These are phyloP conservation scores for Entonaema liquescens DNA, from an alignment of 495 filamentous ascomycete genomes.

Conservation along the genomic window DNA sequence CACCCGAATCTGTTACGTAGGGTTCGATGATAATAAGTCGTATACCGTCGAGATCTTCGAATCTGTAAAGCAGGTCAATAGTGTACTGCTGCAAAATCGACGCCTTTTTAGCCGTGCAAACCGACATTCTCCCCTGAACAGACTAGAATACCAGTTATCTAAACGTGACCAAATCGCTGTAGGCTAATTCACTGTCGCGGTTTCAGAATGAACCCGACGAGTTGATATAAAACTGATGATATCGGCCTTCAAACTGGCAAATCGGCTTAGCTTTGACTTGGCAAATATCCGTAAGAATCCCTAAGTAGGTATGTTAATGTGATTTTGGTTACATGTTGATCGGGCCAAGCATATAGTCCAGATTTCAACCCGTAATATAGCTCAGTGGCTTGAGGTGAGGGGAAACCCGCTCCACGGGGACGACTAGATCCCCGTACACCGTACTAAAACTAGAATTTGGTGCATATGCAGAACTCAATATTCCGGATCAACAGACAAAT, in stretches of 20 bases:
- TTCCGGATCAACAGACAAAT: slow-evolving; percentile 32
- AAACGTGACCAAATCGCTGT: neutral
- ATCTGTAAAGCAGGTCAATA: neutral
- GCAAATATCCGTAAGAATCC: neutral
- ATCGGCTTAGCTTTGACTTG: neutral
- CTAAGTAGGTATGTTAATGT: neutral
- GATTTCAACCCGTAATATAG: neutral
- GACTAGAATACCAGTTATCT: neutral
- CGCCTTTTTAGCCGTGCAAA: neutral
- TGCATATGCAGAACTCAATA: slow-evolving; percentile 39
- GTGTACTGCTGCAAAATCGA: neutral
- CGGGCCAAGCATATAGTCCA: slow-evolving; percentile 1
- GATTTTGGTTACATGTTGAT: slow-evolving; percentile 2
- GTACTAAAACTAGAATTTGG: slow-evolving; percentile 10
- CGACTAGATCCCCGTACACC: slow-evolving; percentile 3
- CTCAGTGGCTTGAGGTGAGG: slow-evolving; percentile 2
- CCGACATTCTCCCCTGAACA: neutral
- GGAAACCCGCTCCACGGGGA: slow-evolving; percentile 5
- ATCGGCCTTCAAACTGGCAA: neutral
- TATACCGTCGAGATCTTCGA: neutral
- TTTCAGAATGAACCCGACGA: neutral
- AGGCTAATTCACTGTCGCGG: neutral
- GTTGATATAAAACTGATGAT: neutral
- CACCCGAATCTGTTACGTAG: neutral
- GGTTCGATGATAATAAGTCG: neutral